phyloP scores from a whole-genome alignment of 108 stramenopile species.

The Phaeodactylum tricornutum region DNA sequence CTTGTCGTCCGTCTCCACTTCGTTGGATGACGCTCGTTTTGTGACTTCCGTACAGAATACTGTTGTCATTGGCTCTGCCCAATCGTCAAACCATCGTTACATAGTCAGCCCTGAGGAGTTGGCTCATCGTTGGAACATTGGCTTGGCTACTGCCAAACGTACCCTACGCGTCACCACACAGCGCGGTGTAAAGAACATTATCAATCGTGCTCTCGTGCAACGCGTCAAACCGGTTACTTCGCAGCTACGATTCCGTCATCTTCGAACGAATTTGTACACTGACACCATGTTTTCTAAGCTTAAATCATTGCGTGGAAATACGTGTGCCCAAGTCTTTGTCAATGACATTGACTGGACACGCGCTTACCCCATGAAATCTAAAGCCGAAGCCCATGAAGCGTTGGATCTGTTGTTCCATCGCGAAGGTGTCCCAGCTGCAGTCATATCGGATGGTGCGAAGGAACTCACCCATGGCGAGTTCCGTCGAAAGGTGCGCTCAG shows the following conservation, averaged over 20 bases:
- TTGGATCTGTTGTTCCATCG: slow-evolving; percentile 11
- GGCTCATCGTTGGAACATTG: slow-evolving; percentile 10
- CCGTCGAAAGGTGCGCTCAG: slow-evolving; percentile 10
- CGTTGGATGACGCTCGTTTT: too few relatives aligned
- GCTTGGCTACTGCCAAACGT: slow-evolving; percentile 10
- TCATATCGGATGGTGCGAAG: slow-evolving; percentile 21
- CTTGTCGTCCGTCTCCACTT: too few relatives aligned
- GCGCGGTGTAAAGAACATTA: slow-evolving; percentile 10
- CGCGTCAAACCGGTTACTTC: too few relatives aligned
- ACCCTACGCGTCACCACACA: slow-evolving; percentile 21
- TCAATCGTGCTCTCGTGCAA: too few relatives aligned
- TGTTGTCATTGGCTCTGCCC: too few relatives aligned
- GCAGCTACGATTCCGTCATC: slow-evolving; percentile 9
- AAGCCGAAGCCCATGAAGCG: slow-evolving; percentile 18
- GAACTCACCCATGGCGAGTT: slow-evolving; percentile 20
- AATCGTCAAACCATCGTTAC: too few relatives aligned
- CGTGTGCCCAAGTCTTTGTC: slow-evolving; percentile 1
- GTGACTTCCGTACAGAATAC: too few relatives aligned
- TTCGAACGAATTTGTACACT: slow-evolving; percentile 8
- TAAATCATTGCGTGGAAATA: background rate
- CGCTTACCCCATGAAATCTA: slow-evolving; percentile 9
- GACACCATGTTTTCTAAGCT: slow-evolving; percentile 12
- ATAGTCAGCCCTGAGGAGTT: background rate
- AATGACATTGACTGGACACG: slow-evolving; percentile 4
- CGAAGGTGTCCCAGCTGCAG: slow-evolving; percentile 17